A percentile compares a stretch with the other conserved stretches of the same genome.
phyloP scores from a whole-genome alignment of 345 rosid species.

The Conringia planisiliqua region DNA sequence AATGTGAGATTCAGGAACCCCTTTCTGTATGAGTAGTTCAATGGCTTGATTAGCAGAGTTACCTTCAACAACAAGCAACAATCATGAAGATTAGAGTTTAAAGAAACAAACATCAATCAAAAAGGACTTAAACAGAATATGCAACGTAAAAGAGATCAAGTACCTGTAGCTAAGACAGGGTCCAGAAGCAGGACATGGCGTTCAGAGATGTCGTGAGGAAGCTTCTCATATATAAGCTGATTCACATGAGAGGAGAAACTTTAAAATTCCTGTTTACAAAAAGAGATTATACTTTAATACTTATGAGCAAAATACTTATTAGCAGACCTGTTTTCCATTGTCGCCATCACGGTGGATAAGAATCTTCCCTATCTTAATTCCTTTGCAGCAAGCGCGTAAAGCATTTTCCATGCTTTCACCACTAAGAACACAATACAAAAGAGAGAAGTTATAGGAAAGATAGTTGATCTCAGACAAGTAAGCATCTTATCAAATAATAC shows the following conservation, averaged over 20 bases:
- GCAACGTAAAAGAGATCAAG: neutral
- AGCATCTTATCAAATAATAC: neutral
- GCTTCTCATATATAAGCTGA: constrained; percentile 95
- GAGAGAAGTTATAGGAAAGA: constrained; percentile 10
- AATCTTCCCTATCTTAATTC: constrained; percentile 96
- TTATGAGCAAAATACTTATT: neutral
- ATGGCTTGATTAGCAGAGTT: constrained; percentile 98
- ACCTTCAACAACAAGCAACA: constrained; percentile 44
- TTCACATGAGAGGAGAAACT: neutral
- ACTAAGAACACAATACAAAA: constrained; percentile 37
- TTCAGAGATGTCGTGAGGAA: constrained; percentile 92
- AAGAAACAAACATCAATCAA: neutral
- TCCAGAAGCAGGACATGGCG: constrained; percentile 97
- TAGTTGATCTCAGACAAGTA: neutral
- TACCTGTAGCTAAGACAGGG: constrained; percentile 94
- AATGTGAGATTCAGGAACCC: constrained; percentile 94
- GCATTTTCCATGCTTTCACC: constrained; percentile 99
- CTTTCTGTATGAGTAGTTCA: constrained; percentile 80
- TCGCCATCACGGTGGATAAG: constrained; percentile 96
- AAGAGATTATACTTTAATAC: neutral
- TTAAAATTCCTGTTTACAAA: neutral
- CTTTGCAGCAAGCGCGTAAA: constrained; percentile 94
- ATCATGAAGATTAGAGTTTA: neutral
- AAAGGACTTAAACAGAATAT: neutral
- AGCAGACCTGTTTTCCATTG: constrained; percentile 80